Conservation (phyloP, 2,329 filamentous ascomycete species). For the Pyrenochaeta sp. region DNA sequence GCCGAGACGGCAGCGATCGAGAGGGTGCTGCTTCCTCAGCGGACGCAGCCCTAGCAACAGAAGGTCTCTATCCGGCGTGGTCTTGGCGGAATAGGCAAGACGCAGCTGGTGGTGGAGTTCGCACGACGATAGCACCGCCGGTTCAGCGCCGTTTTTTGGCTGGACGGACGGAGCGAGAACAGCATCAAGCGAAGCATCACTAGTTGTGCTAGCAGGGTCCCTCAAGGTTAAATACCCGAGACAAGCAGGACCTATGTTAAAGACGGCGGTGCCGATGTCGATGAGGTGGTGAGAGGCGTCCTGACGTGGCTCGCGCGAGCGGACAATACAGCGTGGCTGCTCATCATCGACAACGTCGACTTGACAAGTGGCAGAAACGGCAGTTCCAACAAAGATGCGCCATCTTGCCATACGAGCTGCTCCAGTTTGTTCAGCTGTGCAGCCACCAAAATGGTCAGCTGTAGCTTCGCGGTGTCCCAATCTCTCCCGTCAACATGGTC, state of each 20-base stretch:
- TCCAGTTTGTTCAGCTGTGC: constrained; percentile 9
- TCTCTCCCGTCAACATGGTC: constrained; percentile 5
- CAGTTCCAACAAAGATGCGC: neutral
- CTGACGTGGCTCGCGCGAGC: constrained; percentile 22
- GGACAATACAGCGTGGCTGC: constrained; percentile 25
- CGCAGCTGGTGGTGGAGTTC: constrained; percentile 33
- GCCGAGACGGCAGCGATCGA: constrained; percentile 25
- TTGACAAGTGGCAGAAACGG: constrained; percentile 13
- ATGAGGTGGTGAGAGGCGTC: constrained; percentile 26
- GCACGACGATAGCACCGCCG: constrained; percentile 21
- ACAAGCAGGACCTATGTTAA: constrained; percentile 18
- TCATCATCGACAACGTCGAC: constrained; percentile 32
- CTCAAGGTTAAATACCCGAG: constrained; percentile 19
- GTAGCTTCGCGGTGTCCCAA: constrained; percentile 1
- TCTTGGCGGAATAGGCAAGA: constrained; percentile 38
- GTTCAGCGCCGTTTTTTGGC: constrained; percentile 32
- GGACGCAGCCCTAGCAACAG: constrained; percentile 12
- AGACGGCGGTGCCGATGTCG: constrained; percentile 9
- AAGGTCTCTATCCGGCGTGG: constrained; percentile 22
- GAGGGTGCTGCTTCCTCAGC: constrained; percentile 18
- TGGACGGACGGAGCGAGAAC: constrained; percentile 25
- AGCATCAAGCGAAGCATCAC: constrained; percentile 28
- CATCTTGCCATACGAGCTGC: too few relatives aligned
- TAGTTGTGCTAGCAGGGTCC: constrained; percentile 22
- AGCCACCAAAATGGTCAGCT: constrained; percentile 7